Percentiles rank a stretch among this genome's conserved stretches.
Conservation (phyloP, 345 rosid genomes). For the Brassica incana region DNA sequence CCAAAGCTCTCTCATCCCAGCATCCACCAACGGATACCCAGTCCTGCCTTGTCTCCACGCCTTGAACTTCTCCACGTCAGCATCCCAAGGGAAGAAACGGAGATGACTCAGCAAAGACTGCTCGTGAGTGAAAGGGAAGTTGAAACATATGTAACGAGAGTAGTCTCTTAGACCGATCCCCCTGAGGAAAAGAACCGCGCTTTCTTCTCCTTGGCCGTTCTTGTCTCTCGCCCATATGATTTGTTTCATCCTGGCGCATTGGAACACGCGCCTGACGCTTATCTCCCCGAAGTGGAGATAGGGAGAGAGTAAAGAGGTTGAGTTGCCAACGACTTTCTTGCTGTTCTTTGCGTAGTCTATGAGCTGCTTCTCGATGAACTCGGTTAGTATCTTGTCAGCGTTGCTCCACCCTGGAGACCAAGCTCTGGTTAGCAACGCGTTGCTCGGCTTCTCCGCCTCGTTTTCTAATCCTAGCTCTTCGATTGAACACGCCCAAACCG, state of each 20-base stretch:
- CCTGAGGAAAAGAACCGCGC: constrained; percentile 63
- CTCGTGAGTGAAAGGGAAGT: constrained; percentile 89
- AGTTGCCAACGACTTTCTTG: constrained; percentile 56
- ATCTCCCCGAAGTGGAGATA: constrained; percentile 92
- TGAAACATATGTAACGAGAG: constrained; percentile 92
- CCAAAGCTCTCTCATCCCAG: constrained; percentile 99
- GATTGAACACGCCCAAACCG: constrained; percentile 52
- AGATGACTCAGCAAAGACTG: constrained; percentile 63
- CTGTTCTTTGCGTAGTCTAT: constrained; percentile 57
- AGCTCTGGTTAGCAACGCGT: constrained; percentile 77
- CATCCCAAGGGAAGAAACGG: constrained; percentile 76
- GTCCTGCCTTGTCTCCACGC: constrained; percentile 95
- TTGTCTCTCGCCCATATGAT: constrained; percentile 75
- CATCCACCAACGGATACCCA: constrained; percentile 93
- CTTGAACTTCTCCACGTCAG: constrained; percentile 63
- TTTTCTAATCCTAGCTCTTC: constrained; percentile 82
- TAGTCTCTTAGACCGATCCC: constrained; percentile 88
- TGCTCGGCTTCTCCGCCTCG: constrained; percentile 81
- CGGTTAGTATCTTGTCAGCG: constrained; percentile 69
- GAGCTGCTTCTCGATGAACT: constrained; percentile 68
- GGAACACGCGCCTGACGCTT: constrained; percentile 85
- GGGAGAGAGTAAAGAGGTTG: constrained; percentile 83
- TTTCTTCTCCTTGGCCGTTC: constrained; percentile 56
- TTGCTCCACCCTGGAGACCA: constrained; percentile 97
- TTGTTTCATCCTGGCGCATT: constrained; percentile 65